Conservation (phyloP, 768 basidiomycete species). For the Antrodiella citrinella region DNA sequence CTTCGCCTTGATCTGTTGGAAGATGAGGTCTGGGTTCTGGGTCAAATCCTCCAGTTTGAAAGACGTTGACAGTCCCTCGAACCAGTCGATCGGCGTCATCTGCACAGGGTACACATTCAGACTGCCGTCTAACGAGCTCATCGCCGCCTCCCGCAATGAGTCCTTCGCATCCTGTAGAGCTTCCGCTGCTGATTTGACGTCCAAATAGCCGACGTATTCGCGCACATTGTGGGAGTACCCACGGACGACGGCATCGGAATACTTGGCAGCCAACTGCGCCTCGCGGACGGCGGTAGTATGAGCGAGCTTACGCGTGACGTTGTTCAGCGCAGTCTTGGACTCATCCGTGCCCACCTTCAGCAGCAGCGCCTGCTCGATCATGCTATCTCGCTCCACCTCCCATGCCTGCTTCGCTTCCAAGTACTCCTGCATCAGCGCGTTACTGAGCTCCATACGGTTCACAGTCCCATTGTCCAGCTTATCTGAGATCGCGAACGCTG, state of each 20-base stretch:
- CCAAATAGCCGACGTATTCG: conserved; percentile 20
- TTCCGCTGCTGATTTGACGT: neutral
- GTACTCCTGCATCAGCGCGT: conserved; percentile 22
- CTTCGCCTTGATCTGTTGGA: conserved; percentile 18
- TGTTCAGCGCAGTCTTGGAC: conserved; percentile 8
- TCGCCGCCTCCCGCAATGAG: conserved; percentile 19
- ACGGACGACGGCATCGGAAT: conserved; percentile 23
- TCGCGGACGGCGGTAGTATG: conserved; percentile 22
- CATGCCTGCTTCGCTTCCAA: conserved; percentile 22
- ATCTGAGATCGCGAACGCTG: conserved; percentile 5
- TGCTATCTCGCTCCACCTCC: conserved; percentile 21
- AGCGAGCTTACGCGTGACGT: conserved; percentile 18
- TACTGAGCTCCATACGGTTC: conserved; percentile 22
- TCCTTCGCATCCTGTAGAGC: conserved; percentile 20
- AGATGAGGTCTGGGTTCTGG: conserved; percentile 17
- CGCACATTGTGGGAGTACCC: conserved; percentile 21
- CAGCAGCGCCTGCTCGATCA: conserved; percentile 16
- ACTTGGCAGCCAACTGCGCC: conserved; percentile 20
- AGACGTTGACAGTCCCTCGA: conserved; percentile 19
- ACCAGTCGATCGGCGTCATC: conserved; percentile 24
- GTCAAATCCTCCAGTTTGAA: conserved; percentile 24
- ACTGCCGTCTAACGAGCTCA: conserved; percentile 20
- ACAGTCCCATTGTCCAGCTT: conserved; percentile 8
- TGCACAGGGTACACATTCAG: conserved; percentile 22
- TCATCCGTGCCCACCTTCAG: conserved; percentile 1